Conservation (phyloP, 257 asterid species). For the Plectranthus barbatus region DNA sequence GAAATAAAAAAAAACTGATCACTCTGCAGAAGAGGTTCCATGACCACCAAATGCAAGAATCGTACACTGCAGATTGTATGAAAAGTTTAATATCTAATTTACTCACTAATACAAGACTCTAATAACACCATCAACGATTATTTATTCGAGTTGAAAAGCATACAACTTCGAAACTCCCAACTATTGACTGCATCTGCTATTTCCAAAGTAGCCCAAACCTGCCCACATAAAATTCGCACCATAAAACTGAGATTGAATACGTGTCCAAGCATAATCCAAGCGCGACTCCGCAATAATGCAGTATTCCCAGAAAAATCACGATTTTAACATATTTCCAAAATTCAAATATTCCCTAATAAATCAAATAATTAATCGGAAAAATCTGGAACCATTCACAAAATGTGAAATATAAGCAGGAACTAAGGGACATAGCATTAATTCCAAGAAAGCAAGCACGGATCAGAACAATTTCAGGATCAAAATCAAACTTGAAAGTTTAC, state of each 20-base stretch:
- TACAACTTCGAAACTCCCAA: background rate
- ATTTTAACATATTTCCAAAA: background rate
- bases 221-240: conserved; percentile 8
- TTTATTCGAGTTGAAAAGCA: background rate
- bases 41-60: background rate
- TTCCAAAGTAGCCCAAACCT: background rate
- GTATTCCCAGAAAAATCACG: background rate
- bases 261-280: conserved; percentile 2
- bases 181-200: background rate
- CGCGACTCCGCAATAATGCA: background rate
- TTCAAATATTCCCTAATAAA: background rate
- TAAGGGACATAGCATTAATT: background rate
- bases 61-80: background rate
- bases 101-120: background rate
- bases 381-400: background rate
- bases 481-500: background rate
- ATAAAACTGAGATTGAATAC: background rate
- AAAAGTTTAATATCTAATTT: background rate
- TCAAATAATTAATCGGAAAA: background rate
- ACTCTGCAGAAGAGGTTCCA: background rate
- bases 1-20: background rate
- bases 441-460: conserved; percentile 5
- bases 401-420: background rate
- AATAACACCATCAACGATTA: background rate
- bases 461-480: conserved; percentile 12